These are phyloP conservation scores for Vigna reflexopilosa DNA, from an alignment of 306 rosid species.

Conservation along the genomic window DNA sequence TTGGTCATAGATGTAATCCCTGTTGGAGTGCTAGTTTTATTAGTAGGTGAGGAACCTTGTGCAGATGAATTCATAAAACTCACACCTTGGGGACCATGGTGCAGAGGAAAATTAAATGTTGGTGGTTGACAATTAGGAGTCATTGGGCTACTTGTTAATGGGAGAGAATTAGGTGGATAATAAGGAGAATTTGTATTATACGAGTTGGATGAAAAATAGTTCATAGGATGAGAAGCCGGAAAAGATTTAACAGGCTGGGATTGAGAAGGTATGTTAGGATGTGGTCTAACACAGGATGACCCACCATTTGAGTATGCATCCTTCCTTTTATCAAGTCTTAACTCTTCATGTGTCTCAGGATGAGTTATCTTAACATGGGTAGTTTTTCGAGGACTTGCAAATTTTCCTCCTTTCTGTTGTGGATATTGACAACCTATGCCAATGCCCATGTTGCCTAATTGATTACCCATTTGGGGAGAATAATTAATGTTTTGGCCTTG, in stretches of 20 bases:
- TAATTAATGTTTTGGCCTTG: conserved; percentile 72
- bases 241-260: conserved; percentile 70
- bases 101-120: conserved; percentile 62
- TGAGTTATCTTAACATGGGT: conserved; percentile 84
- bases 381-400: conserved; percentile 67
- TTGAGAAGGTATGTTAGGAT: conserved; percentile 63
- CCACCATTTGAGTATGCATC: conserved; percentile 72
- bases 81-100: conserved; percentile 65
- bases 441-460: conserved; percentile 74
- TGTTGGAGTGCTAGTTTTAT: conserved; percentile 58
- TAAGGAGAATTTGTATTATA: conserved; percentile 51
- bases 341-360: conserved; percentile 92
- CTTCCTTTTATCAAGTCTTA: conserved; percentile 77
- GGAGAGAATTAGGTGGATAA: conserved; percentile 59
- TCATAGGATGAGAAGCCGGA: conserved; percentile 58
- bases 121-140: conserved; percentile 76
- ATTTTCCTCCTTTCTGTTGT: conserved; percentile 85
- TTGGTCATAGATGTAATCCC: conserved; percentile 55
- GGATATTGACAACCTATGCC: conserved; percentile 62
- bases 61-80: conserved; percentile 56
- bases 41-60: conserved; percentile 51
- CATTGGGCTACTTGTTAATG: conserved; percentile 64
- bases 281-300: conserved; percentile 68
- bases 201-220: conserved; percentile 57
- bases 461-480: conserved; percentile 73